Percentiles rank a stretch among this genome's conserved stretches.
Conservation (phyloP, 2,329 filamentous ascomycete genomes). For the Rhynchosporium agropyri region DNA sequence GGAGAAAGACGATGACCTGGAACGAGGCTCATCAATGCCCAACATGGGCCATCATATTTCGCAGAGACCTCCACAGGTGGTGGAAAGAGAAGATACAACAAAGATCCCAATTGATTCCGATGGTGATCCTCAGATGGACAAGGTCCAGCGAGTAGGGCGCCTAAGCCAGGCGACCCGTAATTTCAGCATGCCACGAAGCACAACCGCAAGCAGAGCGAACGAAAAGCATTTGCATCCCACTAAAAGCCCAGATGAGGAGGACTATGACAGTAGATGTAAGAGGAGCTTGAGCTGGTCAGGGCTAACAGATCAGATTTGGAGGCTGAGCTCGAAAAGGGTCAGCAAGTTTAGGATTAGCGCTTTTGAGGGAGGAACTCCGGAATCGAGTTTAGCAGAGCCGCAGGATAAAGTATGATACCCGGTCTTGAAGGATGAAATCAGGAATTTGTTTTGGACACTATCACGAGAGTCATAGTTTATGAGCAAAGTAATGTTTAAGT, state of each 20-base stretch:
- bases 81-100: neutral
- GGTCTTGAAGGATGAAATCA: too few species aligned
- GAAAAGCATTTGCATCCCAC: neutral
- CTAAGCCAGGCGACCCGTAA: neutral
- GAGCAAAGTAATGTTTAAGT: neutral
- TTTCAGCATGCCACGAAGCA: neutral
- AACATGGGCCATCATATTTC: neutral
- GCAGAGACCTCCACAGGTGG: neutral
- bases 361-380: neutral
- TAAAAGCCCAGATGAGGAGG: neutral
- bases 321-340: neutral
- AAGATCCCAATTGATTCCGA: neutral
- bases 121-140: slow-evolving; percentile 12
- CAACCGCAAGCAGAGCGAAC: neutral
- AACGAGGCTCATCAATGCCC: neutral
- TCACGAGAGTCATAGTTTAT: neutral
- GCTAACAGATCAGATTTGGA: neutral
- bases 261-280: slow-evolving; percentile 1
- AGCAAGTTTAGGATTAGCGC: slow-evolving; percentile 9
- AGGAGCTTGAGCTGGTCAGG: slow-evolving; percentile 5
- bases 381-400: neutral
- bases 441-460: neutral
- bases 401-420: neutral
- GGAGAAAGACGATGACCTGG: neutral
- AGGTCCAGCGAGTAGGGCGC: neutral